Evolutionary conservation across 495 filamentous ascomycete genomes (phyloP), one percentile per base, ranked within the genome.

Genomic region (Hyaloscypha variabilis): DNA sequence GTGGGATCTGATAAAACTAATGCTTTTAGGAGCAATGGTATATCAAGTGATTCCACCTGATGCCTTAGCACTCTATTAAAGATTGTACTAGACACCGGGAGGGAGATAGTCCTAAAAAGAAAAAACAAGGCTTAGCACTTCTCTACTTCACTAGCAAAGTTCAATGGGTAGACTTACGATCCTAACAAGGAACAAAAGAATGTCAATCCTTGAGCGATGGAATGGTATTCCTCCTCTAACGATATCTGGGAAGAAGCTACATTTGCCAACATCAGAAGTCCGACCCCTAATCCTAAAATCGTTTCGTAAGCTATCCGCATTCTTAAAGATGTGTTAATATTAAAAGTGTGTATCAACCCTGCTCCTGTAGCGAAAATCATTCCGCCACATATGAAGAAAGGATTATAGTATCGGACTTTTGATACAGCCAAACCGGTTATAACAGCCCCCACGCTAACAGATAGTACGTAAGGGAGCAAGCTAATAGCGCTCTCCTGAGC

Each of bases 291-390:
- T 1, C 79, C 80, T 42, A 74, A 66, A 28, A 87, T 52, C 64
- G 82, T 77, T 58, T 84, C 82, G 68, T 83, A 86, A n/a, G 80
- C 81, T 65, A 87, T 83, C 84, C 83, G 85, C 21, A 73, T 74
- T 21, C 73, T 56, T 17, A 75, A 68, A 0, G 78, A 78, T 23
- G 80, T 85, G 66, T 78, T 62, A 25, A 81, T 60, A 11, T 58
- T 34, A 17, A 84, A 77, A 2, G 82, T 85, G 8, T 80, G 76
- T 60, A 86, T 77, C 58, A 88, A 73, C 53, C 81, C 85, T 0
- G 74, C 71, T 25, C 85, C 85, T 52, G 82, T 74, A 52, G 81
- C 67, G 58, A 80, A 78, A 28, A 83, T 65, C 30, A 79, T 72
- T 70, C 79, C 77, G 62, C 73, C 78, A 10, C 72, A 62, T 19